Evolutionary conservation across 1,284 basidiomycete genomes (phyloP).

Genomic region (Irpex sp.): DNA sequence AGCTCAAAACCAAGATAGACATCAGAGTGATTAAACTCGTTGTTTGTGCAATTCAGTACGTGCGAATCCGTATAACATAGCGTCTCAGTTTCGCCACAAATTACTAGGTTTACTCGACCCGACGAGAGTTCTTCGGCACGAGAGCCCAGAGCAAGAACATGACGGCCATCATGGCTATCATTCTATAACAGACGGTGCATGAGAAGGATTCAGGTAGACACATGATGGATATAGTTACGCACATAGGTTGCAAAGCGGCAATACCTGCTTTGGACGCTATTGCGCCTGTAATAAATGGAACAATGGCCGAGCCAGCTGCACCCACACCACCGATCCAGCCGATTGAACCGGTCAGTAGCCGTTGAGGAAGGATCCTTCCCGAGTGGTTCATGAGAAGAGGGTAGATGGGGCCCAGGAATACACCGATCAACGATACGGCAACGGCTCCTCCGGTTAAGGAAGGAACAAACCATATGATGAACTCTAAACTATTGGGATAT

Average conservation of each 20-base stretch:
- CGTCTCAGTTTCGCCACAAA: not conserved
- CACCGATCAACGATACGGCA: constrained; percentile 49
- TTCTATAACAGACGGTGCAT: constrained; percentile 20
- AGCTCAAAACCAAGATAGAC: too few species aligned
- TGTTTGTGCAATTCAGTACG: too few species aligned
- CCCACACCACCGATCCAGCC: constrained; percentile 53
- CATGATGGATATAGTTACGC: constrained; percentile 20
- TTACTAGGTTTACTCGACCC: not conserved
- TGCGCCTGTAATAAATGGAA: constrained; percentile 54
- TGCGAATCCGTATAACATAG: too few species aligned
- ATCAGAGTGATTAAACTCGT: too few species aligned
- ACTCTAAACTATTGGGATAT: constrained; percentile 34
- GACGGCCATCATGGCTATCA: constrained; percentile 39
- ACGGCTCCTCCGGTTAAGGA: constrained; percentile 47
- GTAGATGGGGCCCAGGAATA: constrained; percentile 48
- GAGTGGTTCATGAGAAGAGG: constrained; percentile 50
- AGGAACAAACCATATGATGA: constrained; percentile 56
- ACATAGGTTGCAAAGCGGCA: constrained; percentile 49
- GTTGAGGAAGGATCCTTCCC: constrained; percentile 40
- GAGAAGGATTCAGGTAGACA: not conserved
- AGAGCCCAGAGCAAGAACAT: constrained; percentile 24
- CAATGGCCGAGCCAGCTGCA: constrained; percentile 44
- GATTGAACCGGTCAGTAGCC: constrained; percentile 47
- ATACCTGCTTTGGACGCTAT: constrained; percentile 50
- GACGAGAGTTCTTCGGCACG: not conserved